Base-by-base conservation (phyloP, 2,329 filamentous ascomycete genomes). In the Ophiocordyceps camponoti-rufipedis region DNA sequence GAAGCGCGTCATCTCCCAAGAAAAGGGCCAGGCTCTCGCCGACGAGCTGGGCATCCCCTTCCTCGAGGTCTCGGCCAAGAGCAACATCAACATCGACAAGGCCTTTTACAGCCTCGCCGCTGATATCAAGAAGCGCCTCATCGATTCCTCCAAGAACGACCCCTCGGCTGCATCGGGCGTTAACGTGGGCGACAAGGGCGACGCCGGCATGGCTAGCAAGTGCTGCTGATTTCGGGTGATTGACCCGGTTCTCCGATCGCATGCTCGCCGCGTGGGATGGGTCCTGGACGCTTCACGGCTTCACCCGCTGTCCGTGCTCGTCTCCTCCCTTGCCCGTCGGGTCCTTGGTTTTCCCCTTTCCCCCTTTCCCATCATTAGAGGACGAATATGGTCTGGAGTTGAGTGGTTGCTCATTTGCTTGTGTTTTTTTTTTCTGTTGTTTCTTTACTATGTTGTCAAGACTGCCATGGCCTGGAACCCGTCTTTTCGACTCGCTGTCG, bases 11-110 rank as follows among this genome's bases (percentile, higher is more conserved):
- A 84, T 98, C 40, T 87, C 85, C 44, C 94, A 84, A 48, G 88
- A 95, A 63, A 82, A 87, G 59, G 91, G 91, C 55, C 88, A 98
- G 65, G 81, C 82, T 53, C 77, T 98, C 47, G 91, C 91, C 48
- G 84, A 94, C 66, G 91, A 96, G 67, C 80, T 98, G 49, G 87
- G 88, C 58, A 94, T 98, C 53, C 89, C 91, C 18, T 98, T 98
- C 74, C 83, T 98, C 62, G 91, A 98, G 65, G 91, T 98, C 50
- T 94, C 86, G 16, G 91, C 91, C 52, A 98, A 98, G 75, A 89
- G 85, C 71, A 96, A 96, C 71, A 95, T 94, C 78, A 98, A 98
- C 68, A 93, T 98, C 58, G 91, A 98, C 67, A 88, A 95, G 71
- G 91, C 91, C 16, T 98, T 98, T 63, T 96, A 93, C 71, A 88